Conservation (phyloP, 768 basidiomycete species). For the Ramaria sp. region DNA sequence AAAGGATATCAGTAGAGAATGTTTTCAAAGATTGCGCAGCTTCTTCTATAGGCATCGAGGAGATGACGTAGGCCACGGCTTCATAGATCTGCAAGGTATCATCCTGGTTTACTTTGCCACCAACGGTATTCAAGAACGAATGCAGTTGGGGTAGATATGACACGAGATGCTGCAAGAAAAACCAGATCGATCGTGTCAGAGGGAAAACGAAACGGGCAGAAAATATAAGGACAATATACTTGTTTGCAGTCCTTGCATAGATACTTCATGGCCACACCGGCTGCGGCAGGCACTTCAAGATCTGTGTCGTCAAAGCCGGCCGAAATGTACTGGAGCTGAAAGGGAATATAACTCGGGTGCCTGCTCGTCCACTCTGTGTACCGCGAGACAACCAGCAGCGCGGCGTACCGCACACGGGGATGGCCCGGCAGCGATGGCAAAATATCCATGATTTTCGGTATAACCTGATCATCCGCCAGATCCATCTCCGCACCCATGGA, state of each 20-base stretch:
- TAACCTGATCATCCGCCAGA: conserved; percentile 63
- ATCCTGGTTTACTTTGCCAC: conserved; percentile 69
- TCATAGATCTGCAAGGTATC: conserved; percentile 91
- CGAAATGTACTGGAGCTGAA: conserved; percentile 85
- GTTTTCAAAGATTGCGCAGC: conserved; percentile 79
- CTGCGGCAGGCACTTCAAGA: conserved; percentile 79
- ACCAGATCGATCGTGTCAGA: conserved; percentile 2
- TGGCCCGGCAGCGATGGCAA: conserved; percentile 84
- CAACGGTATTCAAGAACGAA: conserved; percentile 73
- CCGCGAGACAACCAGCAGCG: conserved; percentile 86
- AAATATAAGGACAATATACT: conserved; percentile 29
- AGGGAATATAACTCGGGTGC: conserved; percentile 78
- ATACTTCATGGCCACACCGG: conserved; percentile 92
- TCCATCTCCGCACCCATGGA: conserved; percentile 97
- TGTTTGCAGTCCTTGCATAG: conserved; percentile 93
- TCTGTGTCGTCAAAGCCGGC: conserved; percentile 78
- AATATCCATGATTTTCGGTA: conserved; percentile 95
- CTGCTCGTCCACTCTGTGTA: conserved; percentile 95
- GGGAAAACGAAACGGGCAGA: background rate
- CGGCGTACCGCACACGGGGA: conserved; percentile 89
- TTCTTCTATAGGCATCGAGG: conserved; percentile 82
- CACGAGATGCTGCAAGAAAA: conserved; percentile 59
- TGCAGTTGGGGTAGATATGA: conserved; percentile 89
- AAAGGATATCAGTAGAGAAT: conserved; percentile 79
- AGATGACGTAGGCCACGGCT: conserved; percentile 91